These are phyloP conservation scores for Aureobasidium sp. DNA, from an alignment of 2,329 filamentous ascomycete species.

Conservation along the genomic window DNA sequence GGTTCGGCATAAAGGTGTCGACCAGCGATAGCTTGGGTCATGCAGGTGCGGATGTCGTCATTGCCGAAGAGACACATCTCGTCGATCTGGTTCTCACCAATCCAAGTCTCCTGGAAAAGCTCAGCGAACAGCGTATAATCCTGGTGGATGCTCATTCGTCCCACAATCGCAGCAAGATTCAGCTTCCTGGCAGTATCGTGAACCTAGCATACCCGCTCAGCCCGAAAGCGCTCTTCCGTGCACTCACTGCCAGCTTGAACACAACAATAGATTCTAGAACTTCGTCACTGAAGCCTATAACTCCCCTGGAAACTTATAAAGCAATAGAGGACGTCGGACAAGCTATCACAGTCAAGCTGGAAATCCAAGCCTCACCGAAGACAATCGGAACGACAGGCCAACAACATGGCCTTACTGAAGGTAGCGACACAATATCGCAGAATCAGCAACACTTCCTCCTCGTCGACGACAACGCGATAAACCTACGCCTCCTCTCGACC, in stretches of 20 bases:
- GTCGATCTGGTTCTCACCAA: neutral
- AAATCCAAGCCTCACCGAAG: neutral
- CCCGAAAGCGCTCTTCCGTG: neutral
- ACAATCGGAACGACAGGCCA: neutral
- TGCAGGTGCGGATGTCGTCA: neutral
- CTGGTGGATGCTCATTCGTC: neutral
- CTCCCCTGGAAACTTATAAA: neutral
- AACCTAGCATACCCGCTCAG: neutral
- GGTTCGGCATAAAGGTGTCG: neutral
- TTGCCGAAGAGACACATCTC: neutral
- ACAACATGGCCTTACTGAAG: no score
- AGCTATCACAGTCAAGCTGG: no score
- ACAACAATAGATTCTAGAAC: neutral
- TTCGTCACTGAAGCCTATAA: no score
- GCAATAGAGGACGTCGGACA: neutral
- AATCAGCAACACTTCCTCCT: conserved; percentile 6
- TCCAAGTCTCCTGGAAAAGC: neutral
- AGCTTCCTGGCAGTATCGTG: neutral
- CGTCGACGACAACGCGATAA: conserved; percentile 15
- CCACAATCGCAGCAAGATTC: neutral
- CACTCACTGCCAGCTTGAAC: neutral
- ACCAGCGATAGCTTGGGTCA: neutral
- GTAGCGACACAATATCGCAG: neutral
- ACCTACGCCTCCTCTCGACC: neutral
- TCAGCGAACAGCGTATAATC: neutral